Conservation (phyloP, 2,329 filamentous ascomycete species). For the Trichoderma citrinoviride region DNA sequence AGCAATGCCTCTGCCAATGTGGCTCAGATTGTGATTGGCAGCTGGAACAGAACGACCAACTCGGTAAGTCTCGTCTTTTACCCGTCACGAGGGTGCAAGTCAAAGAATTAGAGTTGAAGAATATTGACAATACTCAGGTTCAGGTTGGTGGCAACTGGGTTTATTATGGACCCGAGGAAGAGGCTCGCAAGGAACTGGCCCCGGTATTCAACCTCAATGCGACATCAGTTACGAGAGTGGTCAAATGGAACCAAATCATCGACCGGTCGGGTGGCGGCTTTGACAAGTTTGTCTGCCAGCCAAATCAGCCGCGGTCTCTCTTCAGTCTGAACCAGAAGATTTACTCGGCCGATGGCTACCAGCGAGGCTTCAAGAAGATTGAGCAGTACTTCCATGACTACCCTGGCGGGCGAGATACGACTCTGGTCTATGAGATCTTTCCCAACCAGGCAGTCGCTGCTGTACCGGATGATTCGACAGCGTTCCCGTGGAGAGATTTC, state of each 20-base stretch:
- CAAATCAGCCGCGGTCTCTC: not conserved
- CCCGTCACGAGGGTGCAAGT: no score
- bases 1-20: not conserved
- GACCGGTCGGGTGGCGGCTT: not conserved
- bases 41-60: constrained; percentile 5
- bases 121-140: not conserved
- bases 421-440: not conserved
- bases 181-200: not conserved
- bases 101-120: not conserved
- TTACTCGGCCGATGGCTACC: constrained; percentile 1
- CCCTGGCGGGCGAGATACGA: not conserved
- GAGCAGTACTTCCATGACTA: not conserved
- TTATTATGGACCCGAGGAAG: not conserved
- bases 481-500: constrained; percentile 8
- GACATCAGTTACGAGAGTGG: not conserved
- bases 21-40: not conserved
- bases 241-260: constrained; percentile 6
- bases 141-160: constrained; percentile 4
- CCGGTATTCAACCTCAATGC: not conserved
- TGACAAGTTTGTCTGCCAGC: not conserved
- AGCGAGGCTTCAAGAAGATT: constrained; percentile 4
- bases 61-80: not conserved
- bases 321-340: constrained; percentile 13
- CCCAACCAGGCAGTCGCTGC: constrained; percentile 4
- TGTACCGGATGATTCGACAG: not conserved